Conservation (phyloP, 2,329 filamentous ascomycete species). For the Penicillium psychrosexuale region DNA sequence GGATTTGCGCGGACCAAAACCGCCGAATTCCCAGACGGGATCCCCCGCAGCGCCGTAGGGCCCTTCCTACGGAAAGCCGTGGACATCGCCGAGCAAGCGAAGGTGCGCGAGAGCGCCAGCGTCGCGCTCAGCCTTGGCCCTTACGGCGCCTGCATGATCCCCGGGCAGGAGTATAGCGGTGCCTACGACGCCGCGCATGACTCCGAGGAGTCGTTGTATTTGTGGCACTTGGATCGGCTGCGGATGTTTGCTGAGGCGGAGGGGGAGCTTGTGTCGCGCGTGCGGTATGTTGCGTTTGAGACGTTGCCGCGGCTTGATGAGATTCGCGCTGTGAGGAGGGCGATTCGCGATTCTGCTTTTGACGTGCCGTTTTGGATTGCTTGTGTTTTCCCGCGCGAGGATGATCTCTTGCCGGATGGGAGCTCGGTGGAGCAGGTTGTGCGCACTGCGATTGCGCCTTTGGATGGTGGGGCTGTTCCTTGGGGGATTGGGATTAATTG, state of each 20-base stretch:
- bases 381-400: slow-evolving; percentile 59
- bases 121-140: slow-evolving; percentile 61
- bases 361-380: slow-evolving; percentile 57
- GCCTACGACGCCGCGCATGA: slow-evolving; percentile 54
- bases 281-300: slow-evolving; percentile 62
- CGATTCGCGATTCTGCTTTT: slow-evolving; percentile 22
- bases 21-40: slow-evolving; percentile 43
- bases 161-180: slow-evolving; percentile 62
- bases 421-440: slow-evolving; percentile 47
- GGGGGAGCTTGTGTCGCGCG: slow-evolving; percentile 28
- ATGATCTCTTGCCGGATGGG: slow-evolving; percentile 56
- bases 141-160: slow-evolving; percentile 65
- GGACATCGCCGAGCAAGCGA: slow-evolving; percentile 35
- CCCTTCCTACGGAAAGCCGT: slow-evolving; percentile 44
- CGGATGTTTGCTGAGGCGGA: slow-evolving; percentile 48
- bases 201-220: slow-evolving; percentile 44
- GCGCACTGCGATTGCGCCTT: slow-evolving; percentile 33
- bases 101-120: slow-evolving; percentile 15
- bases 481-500: slow-evolving; percentile 69
- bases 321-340: slow-evolving; percentile 52
- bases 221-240: slow-evolving; percentile 59
- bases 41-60: slow-evolving; percentile 41
- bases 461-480: slow-evolving; percentile 37
- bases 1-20: slow-evolving; percentile 55
- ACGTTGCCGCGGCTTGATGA: slow-evolving; percentile 64